phyloP scores from a whole-genome alignment of 768 basidiomycete genomes.

The Auricularia sp. region DNA sequence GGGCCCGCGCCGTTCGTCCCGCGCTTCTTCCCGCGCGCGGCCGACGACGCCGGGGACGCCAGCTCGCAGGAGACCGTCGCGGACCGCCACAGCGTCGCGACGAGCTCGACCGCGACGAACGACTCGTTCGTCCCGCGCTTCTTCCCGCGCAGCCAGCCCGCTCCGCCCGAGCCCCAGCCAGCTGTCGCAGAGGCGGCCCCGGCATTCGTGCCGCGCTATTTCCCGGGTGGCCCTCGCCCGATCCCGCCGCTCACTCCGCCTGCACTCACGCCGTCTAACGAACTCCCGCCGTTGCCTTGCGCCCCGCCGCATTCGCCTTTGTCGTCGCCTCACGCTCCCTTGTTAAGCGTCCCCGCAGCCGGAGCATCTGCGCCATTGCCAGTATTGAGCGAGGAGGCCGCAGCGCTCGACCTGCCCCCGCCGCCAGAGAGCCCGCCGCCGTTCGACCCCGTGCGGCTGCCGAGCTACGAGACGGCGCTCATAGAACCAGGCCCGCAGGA shows the following conservation, averaged over 20 bases:
- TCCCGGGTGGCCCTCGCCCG: too few relatives aligned
- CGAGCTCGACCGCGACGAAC: too few relatives aligned
- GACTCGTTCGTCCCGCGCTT: not conserved
- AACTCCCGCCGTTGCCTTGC: too few relatives aligned
- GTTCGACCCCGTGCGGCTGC: not conserved
- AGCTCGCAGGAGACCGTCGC: not conserved
- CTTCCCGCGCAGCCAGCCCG: not conserved
- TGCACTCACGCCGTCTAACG: too few relatives aligned
- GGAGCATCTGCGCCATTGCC: not conserved
- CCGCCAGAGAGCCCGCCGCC: not conserved
- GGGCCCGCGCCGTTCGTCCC: constrained; percentile 44
- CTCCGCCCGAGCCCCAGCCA: not conserved
- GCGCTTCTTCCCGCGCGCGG: constrained; percentile 47
- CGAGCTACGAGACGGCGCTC: not conserved
- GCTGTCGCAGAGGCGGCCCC: not conserved
- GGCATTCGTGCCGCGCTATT: not conserved
- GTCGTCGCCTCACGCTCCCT: too few relatives aligned
- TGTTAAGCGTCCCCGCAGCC: too few relatives aligned
- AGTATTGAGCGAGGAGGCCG: not conserved
- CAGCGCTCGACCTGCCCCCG: not conserved
- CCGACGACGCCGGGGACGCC: constrained; percentile 3
- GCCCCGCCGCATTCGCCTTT: too few relatives aligned
- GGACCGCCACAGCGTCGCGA: too few relatives aligned
- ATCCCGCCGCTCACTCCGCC: too few relatives aligned
- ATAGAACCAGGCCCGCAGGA: too few relatives aligned